Base-by-base conservation (phyloP, 768 basidiomycete species). In the Trametes gibbosa region DNA sequence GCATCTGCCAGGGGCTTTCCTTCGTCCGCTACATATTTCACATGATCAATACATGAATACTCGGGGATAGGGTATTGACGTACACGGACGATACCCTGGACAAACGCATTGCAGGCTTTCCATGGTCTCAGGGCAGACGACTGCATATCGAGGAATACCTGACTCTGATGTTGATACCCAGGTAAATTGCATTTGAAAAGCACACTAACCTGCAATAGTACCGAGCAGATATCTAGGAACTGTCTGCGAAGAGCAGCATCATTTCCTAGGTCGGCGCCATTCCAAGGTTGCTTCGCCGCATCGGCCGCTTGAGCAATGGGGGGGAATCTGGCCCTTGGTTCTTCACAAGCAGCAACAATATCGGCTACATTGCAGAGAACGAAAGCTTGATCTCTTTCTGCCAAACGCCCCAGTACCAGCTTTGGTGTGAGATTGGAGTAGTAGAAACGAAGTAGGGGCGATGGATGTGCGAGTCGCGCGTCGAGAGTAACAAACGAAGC, bases 361-460 rank as follows among this genome's bases (percentile, higher is more conserved):
- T 79, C 76, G 55, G 80, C 76, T 21, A 85, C 69, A 65, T 74
- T 74, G 50, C 72, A 72, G 55, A 86, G 75, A 16, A 86, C 69
- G 50, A 71, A 75, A 19, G 75, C 64, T 63, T 79, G 80, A 42
- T 81, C 77, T 34, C 76, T 73, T 34, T 71, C 70, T 3, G 70
- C 61, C 5, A 85, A 75, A 54, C 76, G 78, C 52, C 77, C 76
- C 24, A 86, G 69, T 23, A 75, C 76, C 54, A 78, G 70, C 65
- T 80, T 85, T 39, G 78, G 73, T 23, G 73, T 70, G 40, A 81
- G 65, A 42, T 72, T 68, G 12, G 66, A 62, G 66, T 77, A 75
- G 61, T 84, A 87, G 63, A 84, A 84, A 27, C 75, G 80, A 35
- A 87, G 68, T 16, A 88, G 71, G 50, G 76, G 74, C 27, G 74